phyloP scores from a whole-genome alignment of 306 rosid genomes.

The Styphnolobium japonicum region DNA sequence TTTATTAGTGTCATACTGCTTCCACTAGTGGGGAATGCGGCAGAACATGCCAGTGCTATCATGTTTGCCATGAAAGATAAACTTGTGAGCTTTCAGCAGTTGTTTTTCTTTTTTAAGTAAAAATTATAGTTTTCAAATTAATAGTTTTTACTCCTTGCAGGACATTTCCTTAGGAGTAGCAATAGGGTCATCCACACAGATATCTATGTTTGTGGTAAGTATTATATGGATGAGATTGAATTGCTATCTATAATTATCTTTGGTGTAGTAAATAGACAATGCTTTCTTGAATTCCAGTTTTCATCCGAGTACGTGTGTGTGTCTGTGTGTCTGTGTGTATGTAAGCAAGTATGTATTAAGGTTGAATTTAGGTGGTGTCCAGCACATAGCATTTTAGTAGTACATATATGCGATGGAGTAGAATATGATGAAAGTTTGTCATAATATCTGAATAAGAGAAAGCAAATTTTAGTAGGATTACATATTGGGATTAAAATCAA shows the following conservation, averaged over 20 bases:
- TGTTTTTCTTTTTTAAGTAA: neutral
- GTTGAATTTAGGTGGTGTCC: neutral
- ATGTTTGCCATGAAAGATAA: slow-evolving; percentile 92
- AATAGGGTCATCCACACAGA: slow-evolving; percentile 81
- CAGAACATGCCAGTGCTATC: slow-evolving; percentile 88
- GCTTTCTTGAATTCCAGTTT: slow-evolving; percentile 2
- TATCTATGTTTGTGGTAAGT: slow-evolving; percentile 80
- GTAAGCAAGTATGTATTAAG: neutral
- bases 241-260: neutral
- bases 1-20: slow-evolving; percentile 84
- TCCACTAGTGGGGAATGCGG: slow-evolving; percentile 86
- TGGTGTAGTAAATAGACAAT: neutral
- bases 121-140: neutral
- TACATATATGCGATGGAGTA: neutral
- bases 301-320: neutral
- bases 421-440: neutral
- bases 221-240: neutral
- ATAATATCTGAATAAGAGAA: neutral
- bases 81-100: slow-evolving; percentile 51
- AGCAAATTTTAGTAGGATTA: neutral
- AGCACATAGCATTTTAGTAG: neutral
- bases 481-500: neutral
- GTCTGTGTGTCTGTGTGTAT: neutral
- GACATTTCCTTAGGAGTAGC: slow-evolving; percentile 84
- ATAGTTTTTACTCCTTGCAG: slow-evolving; percentile 38